Conservation (phyloP, 495 filamentous ascomycete species). For the Bryoglossum gracile region DNA sequence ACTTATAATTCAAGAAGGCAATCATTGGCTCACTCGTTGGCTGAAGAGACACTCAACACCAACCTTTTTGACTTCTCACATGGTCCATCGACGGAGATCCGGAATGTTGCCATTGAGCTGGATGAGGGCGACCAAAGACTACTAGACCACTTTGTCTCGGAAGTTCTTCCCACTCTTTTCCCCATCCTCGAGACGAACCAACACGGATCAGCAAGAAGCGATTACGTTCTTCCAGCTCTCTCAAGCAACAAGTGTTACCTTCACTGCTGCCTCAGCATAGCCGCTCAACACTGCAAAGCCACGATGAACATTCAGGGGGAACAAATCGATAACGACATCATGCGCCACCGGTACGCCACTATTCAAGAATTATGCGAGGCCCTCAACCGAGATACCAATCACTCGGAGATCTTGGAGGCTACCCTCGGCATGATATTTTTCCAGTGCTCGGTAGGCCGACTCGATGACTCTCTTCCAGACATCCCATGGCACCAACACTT, state of each 20-base stretch:
- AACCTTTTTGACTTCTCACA: conserved; percentile 73
- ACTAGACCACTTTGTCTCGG: conserved; percentile 86
- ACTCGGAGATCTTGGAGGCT: conserved; percentile 85
- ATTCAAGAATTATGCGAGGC: conserved; percentile 83
- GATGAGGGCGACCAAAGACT: conserved; percentile 81
- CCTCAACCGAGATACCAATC: conserved; percentile 68
- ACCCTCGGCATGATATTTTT: conserved; percentile 97
- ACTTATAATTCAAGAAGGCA: conserved; percentile 57
- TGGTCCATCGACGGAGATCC: conserved; percentile 41
- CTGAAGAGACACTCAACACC: conserved; percentile 59
- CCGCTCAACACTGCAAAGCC: conserved; percentile 90
- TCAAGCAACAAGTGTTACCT: conserved; percentile 89
- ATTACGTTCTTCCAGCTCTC: conserved; percentile 76
- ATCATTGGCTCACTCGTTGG: conserved; percentile 51
- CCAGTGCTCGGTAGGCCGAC: conserved; percentile 83
- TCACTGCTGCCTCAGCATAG: conserved; percentile 91
- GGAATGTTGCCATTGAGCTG: conserved; percentile 70
- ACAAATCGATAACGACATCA: conserved; percentile 83
- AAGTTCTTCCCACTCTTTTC: conserved; percentile 82
- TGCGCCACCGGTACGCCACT: conserved; percentile 85
- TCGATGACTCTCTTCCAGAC: conserved; percentile 81
- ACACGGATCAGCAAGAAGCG: conserved; percentile 64
- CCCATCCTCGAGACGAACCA: conserved; percentile 86
- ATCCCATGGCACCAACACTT: conserved; percentile 98
- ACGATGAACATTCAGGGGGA: conserved; percentile 54